Conservation (phyloP, 176 grass and related monocot species). For the Secale cereale region DNA sequence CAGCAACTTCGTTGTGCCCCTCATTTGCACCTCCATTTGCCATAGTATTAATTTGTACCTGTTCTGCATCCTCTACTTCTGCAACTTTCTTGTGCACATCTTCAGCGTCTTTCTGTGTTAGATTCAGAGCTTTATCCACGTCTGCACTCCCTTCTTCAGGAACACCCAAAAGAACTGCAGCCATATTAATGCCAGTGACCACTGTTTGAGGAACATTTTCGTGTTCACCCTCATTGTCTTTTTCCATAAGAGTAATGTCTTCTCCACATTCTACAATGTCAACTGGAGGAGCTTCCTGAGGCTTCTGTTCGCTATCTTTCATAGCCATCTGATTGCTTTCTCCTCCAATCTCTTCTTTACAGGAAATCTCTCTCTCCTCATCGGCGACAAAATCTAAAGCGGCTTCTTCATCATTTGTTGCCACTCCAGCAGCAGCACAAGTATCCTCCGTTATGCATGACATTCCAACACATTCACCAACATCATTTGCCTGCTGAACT, state of each 20-base stretch:
- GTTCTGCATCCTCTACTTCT: constrained; percentile 15
- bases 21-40: not conserved
- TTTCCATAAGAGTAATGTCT: not conserved
- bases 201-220: constrained; percentile 7
- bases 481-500: constrained; percentile 11
- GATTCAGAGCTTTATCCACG: not conserved
- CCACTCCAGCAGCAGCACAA: not conserved
- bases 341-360: constrained; percentile 23
- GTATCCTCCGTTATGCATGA: constrained; percentile 3
- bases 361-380: constrained; percentile 8
- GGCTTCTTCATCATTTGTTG: constrained; percentile 3
- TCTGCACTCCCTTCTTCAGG: not conserved
- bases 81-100: constrained; percentile 25
- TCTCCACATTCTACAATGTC: constrained; percentile 22
- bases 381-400: not conserved
- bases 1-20: constrained; percentile 21
- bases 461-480: not conserved
- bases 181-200: not conserved
- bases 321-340: constrained; percentile 10
- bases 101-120: constrained; percentile 2
- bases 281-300: constrained; percentile 8
- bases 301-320: constrained; percentile 9
- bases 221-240: not conserved
- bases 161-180: not conserved
- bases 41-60: constrained; percentile 1